These are phyloP conservation scores for Coemansia sp. DNA, from an alignment of 192 early-diverging fungal species.

Conservation along the genomic window DNA sequence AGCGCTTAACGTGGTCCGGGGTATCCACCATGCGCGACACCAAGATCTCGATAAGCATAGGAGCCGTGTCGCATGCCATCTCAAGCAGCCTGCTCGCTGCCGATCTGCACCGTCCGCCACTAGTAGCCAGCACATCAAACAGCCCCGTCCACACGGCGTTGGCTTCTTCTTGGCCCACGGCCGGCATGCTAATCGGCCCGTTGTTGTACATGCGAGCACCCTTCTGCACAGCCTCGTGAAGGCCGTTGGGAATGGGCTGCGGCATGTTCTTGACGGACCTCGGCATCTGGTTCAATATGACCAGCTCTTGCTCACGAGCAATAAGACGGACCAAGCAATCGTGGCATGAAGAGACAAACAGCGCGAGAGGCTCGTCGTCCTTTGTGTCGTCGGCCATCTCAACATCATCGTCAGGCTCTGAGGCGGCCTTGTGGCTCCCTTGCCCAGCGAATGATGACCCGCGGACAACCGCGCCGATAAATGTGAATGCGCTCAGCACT, in stretches of 20 bases:
- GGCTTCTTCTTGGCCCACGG: neutral
- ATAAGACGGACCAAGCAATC: constrained; percentile 24
- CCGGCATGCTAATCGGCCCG: constrained; percentile 20
- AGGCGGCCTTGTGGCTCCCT: neutral
- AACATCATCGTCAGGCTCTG: constrained; percentile 3
- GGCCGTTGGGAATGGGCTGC: constrained; percentile 40
- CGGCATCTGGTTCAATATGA: constrained; percentile 35
- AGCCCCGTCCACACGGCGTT: constrained; percentile 4
- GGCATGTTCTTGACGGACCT: constrained; percentile 40
- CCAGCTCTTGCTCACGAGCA: constrained; percentile 36
- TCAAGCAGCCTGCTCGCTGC: constrained; percentile 1
- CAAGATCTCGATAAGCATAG: constrained; percentile 32
- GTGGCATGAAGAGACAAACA: constrained; percentile 22
- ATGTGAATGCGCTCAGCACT: constrained; percentile 23
- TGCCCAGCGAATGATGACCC: neutral
- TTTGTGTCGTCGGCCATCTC: constrained; percentile 2
- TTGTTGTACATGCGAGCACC: constrained; percentile 31
- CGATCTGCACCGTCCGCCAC: neutral
- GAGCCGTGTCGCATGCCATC: constrained; percentile 21
- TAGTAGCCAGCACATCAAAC: constrained; percentile 3
- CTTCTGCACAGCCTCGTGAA: constrained; percentile 35
- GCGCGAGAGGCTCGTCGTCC: constrained; percentile 8
- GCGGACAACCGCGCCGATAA: constrained; percentile 8
- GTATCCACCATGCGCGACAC: constrained; percentile 19
- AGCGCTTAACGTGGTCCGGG: constrained; percentile 1